Base-by-base conservation (phyloP, 2,329 filamentous ascomycete species). In the Pezicula carpinea region DNA sequence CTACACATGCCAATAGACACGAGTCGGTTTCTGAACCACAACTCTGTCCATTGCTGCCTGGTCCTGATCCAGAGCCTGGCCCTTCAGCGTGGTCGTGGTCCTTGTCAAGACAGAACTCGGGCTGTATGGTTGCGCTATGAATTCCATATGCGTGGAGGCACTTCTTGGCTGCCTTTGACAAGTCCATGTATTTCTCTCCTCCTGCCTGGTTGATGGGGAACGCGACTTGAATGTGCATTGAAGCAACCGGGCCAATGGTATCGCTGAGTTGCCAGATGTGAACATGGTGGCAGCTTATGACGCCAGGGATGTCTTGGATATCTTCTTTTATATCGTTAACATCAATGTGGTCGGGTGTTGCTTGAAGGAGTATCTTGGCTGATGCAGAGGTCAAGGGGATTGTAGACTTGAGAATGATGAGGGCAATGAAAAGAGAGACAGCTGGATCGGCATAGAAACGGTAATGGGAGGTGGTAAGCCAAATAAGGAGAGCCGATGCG, bases 261-360 rank as follows among this genome's bases (percentile, higher is more conserved):
- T 97, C 92, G 14, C 87, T 95, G 29, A 99, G 79, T 67, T 97
- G 92, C 93, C 93, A 99, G 52, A 99, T 90, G 65, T 99, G 93
- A 18, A 99, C 77, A 65, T 99, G 92, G 68, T 99, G 93, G 62
- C 90, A 96, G 64, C 87, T 89, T 51, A 93, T 74, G 40, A 99
- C 87, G 35, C 91, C 91, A 0, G 87, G 85, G 5, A 99, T 80
- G 14, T 79, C 72, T 62, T 91, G 81, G 45, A 99, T 96, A 64
- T 99, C 93, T 55, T 92, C 85, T 56, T 89, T 87, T 66, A 99
- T 92, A 50, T 97, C 88, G 54, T 91, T 85, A 47, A 96, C 81
- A 57, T 85, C 84, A 59, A 99, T 83, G 45, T 92, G 87, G 49
- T 90, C 85, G 0, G 93, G 93, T 0, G 93, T 95, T 2, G 92